Evolutionary conservation across 2,329 filamentous ascomycete species (phyloP).

Genomic region (Knufia petricola): DNA sequence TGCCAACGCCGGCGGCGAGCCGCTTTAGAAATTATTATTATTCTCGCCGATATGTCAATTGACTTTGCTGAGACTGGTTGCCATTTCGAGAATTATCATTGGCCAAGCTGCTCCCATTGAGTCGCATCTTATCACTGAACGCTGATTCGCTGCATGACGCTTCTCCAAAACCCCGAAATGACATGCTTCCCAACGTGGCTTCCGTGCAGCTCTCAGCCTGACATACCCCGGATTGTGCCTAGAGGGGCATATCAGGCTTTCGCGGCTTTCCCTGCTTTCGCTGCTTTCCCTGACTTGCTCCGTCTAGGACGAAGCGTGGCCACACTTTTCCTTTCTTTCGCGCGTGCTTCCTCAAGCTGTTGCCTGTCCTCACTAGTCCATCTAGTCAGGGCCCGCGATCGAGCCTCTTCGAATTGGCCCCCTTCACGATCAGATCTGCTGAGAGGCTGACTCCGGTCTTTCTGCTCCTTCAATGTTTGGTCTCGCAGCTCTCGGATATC

Average conservation of each 20-base stretch:
- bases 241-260: no score
- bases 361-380: conserved; percentile 16
- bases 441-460: background rate
- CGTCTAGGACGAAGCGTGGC: background rate
- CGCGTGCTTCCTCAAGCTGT: conserved; percentile 12
- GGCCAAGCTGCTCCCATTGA: background rate
- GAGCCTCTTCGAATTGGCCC: conserved; percentile 12
- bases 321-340: conserved; percentile 10
- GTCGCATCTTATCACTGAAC: conserved; percentile 4
- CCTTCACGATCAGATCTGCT: background rate
- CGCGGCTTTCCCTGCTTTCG: no score
- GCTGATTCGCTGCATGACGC: background rate
- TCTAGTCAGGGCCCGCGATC: conserved; percentile 14
- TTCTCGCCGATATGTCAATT: background rate
- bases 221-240: background rate
- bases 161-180: background rate
- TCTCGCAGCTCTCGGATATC: conserved; percentile 14
- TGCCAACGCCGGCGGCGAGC: background rate
- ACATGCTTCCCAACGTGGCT: conserved; percentile 3
- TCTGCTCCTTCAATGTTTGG: background rate
- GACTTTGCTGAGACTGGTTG: background rate
- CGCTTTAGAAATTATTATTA: background rate
- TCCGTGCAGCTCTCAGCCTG: background rate
- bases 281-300: background rate
- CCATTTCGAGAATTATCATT: no score